These are phyloP conservation scores for Sporothrix curviconia DNA, from an alignment of 2,329 filamentous ascomycete species.

Conservation along the genomic window DNA sequence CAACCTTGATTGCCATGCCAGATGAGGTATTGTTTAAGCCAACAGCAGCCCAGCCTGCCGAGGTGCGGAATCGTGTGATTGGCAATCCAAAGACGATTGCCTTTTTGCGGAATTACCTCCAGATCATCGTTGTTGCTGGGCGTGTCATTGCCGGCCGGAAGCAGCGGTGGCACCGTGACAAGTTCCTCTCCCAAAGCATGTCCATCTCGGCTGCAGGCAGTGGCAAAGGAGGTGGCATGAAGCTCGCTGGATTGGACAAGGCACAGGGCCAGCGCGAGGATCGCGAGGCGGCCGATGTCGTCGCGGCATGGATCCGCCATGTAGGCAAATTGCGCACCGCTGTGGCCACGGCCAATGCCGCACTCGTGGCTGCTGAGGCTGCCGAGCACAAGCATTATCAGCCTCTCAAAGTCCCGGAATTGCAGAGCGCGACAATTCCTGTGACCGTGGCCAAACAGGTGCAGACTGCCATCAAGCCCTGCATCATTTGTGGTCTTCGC, in stretches of 20 bases:
- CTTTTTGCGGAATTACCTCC: conserved; percentile 60
- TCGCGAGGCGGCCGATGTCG: conserved; percentile 72
- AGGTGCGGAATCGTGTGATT: conserved; percentile 57
- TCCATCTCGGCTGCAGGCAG: conserved; percentile 63
- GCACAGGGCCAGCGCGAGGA: conserved; percentile 77
- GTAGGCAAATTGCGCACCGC: conserved; percentile 68
- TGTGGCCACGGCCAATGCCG: conserved; percentile 58
- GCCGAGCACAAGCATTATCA: conserved; percentile 17
- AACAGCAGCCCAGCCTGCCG: conserved; percentile 50
- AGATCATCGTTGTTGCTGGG: conserved; percentile 61
- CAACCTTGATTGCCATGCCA: conserved; percentile 61
- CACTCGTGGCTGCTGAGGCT: conserved; percentile 24
- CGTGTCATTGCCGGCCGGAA: conserved; percentile 79
- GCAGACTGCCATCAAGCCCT: conserved; percentile 65
- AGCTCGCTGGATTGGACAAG: conserved; percentile 79
- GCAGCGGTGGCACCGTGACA: conserved; percentile 85
- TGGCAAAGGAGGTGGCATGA: conserved; percentile 76
- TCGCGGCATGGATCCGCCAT: conserved; percentile 67
- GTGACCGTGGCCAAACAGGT: conserved; percentile 66
- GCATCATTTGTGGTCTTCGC: conserved; percentile 78
- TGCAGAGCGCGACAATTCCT: conserved; percentile 57
- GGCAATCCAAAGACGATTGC: conserved; percentile 53
- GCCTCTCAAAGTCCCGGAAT: conserved; percentile 57
- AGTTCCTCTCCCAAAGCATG: conserved; percentile 78
- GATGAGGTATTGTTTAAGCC: conserved; percentile 59